phyloP scores from a whole-genome alignment of 768 basidiomycete species.

The Dioszegia crocea region DNA sequence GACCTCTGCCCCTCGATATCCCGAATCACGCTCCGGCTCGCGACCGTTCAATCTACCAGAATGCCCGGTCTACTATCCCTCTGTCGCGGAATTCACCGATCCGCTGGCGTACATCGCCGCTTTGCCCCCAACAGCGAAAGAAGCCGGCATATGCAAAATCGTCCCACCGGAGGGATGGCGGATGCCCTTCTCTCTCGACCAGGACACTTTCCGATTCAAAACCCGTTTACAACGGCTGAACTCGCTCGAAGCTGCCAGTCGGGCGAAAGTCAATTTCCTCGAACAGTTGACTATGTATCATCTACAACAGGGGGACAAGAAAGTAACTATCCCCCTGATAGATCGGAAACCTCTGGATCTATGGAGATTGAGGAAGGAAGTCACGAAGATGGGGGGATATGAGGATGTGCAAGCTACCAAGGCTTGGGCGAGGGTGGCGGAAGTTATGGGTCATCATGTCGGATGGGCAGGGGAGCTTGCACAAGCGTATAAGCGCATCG shows the following conservation, averaged over 20 bases:
- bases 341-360: slow-evolving; percentile 89
- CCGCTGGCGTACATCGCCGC: slow-evolving; percentile 83
- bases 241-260: slow-evolving; percentile 92
- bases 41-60: slow-evolving; percentile 81
- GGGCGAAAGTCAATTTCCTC: slow-evolving; percentile 94
- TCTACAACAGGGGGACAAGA: slow-evolving; percentile 85
- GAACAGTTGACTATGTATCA: slow-evolving; percentile 96
- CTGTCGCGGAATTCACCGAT: slow-evolving; percentile 84
- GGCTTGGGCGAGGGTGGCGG: slow-evolving; percentile 84
- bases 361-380: slow-evolving; percentile 88
- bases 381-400: slow-evolving; percentile 80
- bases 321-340: slow-evolving; percentile 88
- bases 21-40: slow-evolving; percentile 27
- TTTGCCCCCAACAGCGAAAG: slow-evolving; percentile 62
- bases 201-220: slow-evolving; percentile 90
- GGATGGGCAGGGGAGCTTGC: slow-evolving; percentile 81
- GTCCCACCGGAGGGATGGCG: slow-evolving; percentile 89
- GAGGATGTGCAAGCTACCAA: slow-evolving; percentile 67
- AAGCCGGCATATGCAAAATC: slow-evolving; percentile 91
- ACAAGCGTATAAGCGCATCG: slow-evolving; percentile 81
- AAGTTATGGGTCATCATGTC: slow-evolving; percentile 73
- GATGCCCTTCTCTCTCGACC: slow-evolving; percentile 93
- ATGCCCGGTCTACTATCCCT: slow-evolving; percentile 84
- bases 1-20: slow-evolving; percentile 36
- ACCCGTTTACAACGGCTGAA: slow-evolving; percentile 91